Evolutionary conservation across 306 rosid species (phyloP).

Genomic region (Echinosophora koreensis): DNA sequence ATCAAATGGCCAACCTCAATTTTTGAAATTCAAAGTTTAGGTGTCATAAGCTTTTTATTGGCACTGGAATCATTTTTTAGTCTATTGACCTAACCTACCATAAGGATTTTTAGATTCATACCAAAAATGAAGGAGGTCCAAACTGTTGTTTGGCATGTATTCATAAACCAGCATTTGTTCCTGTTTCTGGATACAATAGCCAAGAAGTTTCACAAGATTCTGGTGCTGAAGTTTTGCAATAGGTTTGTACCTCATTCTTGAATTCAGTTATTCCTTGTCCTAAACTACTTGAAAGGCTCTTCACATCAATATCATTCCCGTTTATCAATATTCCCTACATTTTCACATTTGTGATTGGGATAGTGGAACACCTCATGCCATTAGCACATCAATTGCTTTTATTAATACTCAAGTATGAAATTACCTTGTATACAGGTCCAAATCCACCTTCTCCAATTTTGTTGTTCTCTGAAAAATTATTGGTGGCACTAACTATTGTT

Average conservation of each 20-base stretch:
- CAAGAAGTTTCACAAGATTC: conserved; percentile 58
- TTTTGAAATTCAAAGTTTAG: background rate
- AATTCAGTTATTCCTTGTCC: conserved; percentile 46
- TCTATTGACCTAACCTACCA: no score
- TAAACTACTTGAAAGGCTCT: conserved; percentile 46
- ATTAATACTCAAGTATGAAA: background rate
- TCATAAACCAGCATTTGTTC: conserved; percentile 45
- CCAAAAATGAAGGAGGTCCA: conserved; percentile 51
- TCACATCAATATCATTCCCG: conserved; percentile 53
- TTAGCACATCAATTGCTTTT: background rate
- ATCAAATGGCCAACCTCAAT: no score
- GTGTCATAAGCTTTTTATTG: background rate
- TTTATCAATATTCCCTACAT: conserved; percentile 44
- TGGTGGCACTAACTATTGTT: conserved; percentile 25
- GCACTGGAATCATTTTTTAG: no score
- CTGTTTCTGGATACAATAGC: conserved; percentile 48
- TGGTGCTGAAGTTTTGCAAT: conserved; percentile 53
- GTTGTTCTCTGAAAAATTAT: conserved; percentile 26
- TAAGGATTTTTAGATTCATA: background rate
- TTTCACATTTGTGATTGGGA: background rate
- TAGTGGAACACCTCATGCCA: background rate
- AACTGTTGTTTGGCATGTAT: conserved; percentile 40
- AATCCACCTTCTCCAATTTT: conserved; percentile 54
- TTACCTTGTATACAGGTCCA: conserved; percentile 51
- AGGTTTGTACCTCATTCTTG: conserved; percentile 46